These are phyloP conservation scores for Erysiphe pulchra DNA, from an alignment of 2,329 filamentous ascomycete genomes.

Conservation along the genomic window DNA sequence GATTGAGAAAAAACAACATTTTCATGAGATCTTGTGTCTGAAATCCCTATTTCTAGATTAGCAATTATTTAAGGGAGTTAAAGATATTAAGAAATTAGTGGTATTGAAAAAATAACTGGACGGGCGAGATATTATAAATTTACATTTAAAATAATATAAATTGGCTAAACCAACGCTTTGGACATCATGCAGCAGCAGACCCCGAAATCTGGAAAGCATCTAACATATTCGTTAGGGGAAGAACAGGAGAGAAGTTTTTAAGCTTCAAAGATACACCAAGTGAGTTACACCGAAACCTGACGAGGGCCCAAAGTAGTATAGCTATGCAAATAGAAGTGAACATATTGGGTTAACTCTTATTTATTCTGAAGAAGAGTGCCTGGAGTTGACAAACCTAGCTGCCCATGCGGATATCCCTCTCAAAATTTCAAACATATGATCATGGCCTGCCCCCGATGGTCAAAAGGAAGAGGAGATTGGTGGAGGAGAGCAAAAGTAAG, in stretches of 20 bases:
- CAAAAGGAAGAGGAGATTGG: neutral
- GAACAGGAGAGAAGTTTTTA: neutral
- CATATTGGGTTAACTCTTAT: slow-evolving; percentile 1
- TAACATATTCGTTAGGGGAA: neutral
- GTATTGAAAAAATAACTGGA: too few relatives aligned
- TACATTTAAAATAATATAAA: too few relatives aligned
- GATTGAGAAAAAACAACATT: too few relatives aligned
- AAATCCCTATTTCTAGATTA: too few relatives aligned
- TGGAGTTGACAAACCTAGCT: neutral
- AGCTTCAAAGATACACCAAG: neutral
- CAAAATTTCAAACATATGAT: neutral
- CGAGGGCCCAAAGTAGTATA: neutral
- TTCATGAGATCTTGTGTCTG: too few relatives aligned
- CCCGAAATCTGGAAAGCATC: neutral
- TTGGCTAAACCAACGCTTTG: neutral
- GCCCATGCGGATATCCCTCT: neutral
- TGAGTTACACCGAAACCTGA: neutral
- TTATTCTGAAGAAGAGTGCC: neutral
- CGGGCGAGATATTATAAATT: too few relatives aligned
- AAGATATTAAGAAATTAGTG: too few relatives aligned
- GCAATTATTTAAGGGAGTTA: too few relatives aligned
- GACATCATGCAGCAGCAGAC: neutral
- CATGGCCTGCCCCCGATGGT: neutral
- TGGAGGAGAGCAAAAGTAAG: neutral
- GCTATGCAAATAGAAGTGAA: neutral